Base-by-base conservation (phyloP, 1,139 yeast genomes). In the Suhomyces terraborum region DNA sequence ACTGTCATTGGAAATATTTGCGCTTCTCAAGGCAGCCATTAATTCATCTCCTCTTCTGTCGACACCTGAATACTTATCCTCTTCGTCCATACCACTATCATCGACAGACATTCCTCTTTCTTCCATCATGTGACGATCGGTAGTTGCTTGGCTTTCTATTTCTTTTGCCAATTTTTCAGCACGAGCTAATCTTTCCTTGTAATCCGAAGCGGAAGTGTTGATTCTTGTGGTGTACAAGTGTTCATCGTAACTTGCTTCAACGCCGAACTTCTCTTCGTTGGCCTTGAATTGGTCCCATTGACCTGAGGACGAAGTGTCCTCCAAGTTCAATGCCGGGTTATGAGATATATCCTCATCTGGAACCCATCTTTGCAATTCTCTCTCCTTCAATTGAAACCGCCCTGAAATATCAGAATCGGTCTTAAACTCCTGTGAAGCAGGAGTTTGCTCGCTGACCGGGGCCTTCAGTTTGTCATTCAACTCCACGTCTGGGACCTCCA, bases 21-120 rank as follows among this genome's bases (percentile, higher is more conserved):
- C 64, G 24, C 59, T 63, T 48, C 64, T 72, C 51, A 81, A 69
- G 4, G 85, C 82, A 3, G 85, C 85, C 73, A 82, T 74, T 45
- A 82, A 64, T 44, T 81, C 87, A 50, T 77, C 82, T 22, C 85
- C 85, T 51, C 85, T 70, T 50, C 61, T 41, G 44, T 73, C 79
- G 40, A 93, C 98, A 34, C 98, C 98, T 3, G 97, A 88, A 59
- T 91, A 93, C 64, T 87, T 87, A 62, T 89, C 97, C 61, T 94
- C 99, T 65, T 93, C 98, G 61, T 93, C 98, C 53, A 87, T 52
- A 3, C 95, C 96, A 47, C 86, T 78, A 58, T 88, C 96, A 58
- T 88, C 96, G 29, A 85, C 77, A 16, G 61, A 61, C 10, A 80
- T 46, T 16, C 96, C 96, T 60, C 98, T 80, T 63, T 93, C 98